Evolutionary conservation across 23 red algal species (phyloP).

Genomic region (Cyanidium caldarium): DNA sequence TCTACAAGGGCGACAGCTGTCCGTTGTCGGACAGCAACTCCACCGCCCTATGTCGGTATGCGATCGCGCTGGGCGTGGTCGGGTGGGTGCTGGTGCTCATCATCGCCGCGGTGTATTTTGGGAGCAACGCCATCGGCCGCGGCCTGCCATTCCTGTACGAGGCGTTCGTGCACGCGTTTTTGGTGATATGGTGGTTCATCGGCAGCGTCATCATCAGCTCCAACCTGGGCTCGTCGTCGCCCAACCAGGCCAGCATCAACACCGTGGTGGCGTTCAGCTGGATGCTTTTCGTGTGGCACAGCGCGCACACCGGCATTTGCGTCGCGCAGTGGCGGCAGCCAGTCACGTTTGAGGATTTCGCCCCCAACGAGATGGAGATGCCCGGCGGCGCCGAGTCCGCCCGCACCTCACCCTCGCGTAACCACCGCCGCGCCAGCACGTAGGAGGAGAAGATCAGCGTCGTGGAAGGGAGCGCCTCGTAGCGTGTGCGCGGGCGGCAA

Average conservation of each 20-base stretch:
- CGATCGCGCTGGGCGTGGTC: neutral
- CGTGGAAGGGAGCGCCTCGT: no score
- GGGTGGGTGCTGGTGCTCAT: neutral
- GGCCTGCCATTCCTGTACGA: neutral
- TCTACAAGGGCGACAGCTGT: neutral
- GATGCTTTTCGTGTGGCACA: neutral
- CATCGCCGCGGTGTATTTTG: neutral
- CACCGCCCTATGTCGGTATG: constrained; percentile 3
- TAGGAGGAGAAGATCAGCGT: no score
- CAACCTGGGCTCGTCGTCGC: neutral
- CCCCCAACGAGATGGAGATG: no score
- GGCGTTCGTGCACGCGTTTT: neutral
- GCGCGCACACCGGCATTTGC: neutral
- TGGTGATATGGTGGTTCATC: constrained; percentile 3
- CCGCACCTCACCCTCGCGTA: no score
- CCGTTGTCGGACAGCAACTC: neutral
- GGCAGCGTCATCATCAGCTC: neutral
- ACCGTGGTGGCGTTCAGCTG: constrained; percentile 1
- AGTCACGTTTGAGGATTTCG: no score
- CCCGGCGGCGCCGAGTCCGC: no score
- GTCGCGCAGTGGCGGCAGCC: neutral
- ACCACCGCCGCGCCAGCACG: no score
- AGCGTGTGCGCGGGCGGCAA: no score
- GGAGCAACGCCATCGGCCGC: neutral
- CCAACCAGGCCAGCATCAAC: neutral